Evolutionary conservation across 345 rosid species (phyloP), one percentile per base, ranked within the genome.

Genomic region (Isatis tinctoria): DNA sequence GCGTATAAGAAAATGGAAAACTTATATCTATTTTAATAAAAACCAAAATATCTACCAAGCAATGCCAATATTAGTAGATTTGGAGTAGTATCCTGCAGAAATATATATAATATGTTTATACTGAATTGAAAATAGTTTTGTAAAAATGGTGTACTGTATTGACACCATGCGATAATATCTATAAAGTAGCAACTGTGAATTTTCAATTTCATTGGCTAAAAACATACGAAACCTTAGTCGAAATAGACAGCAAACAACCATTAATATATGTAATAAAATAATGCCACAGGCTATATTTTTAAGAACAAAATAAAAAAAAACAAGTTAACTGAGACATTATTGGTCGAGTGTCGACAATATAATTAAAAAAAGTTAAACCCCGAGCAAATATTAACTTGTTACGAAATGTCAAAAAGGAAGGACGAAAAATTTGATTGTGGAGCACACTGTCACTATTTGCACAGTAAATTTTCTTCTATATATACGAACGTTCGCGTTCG

Each of bases 181-280:
- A 45, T 26, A 48, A 47, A 43, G 39, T 13, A 16, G 41, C 40
- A 48, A 14, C 36, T 41, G 22, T 1, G 14, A 41, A 3, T 26
- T 24, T 62, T 44, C 13, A 57, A 36, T 51, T 16, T 18, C 32
- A 53, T 53, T 54, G 14, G 39, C 36, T 41, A 10, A 14, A 62
- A 52, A 4, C 36, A 28, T 62, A 62, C 11, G n/a, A 28, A 72
- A 72, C 13, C 35, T 49, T 12, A 33, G 18, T 9, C 27, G 51
- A 26, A 40, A 40, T 20, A 72, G 53, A 72, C 62, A 41, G 35
- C 68, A 51, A 62, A 30, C 28, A 56, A 73, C 36, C 54, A 39
- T 24, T 51, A 24, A n/a, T 61, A 27, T 36, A 27, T 18, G 65
- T 40, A 36, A 24, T 32, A 32, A 14, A 28, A 43, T 13, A 44